A percentile compares a stretch with the other conserved stretches of the same genome.
Evolutionary conservation across 164 flowering plant genomes (phyloP).

Genomic region (Amborella trichopoda): DNA sequence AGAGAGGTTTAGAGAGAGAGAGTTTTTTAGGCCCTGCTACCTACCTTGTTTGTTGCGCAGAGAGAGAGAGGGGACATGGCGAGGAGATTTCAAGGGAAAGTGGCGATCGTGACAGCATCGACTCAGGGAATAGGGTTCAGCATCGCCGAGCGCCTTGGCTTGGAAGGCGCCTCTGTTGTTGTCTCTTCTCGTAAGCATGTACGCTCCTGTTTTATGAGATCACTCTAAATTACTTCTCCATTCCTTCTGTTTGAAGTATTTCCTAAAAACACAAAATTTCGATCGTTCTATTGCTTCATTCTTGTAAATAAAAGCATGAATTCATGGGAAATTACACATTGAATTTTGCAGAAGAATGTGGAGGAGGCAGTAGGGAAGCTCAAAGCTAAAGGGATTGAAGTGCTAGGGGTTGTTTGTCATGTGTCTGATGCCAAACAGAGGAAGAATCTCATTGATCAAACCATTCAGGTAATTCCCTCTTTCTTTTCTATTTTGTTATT

Average conservation of each 20-base stretch:
- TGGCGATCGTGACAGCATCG: conserved; percentile 87
- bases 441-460: conserved; percentile 56
- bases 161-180: conserved; percentile 88
- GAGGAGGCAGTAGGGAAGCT: conserved; percentile 79
- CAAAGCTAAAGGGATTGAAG: conserved; percentile 60
- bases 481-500: neutral
- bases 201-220: too few species aligned
- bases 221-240: too few species aligned
- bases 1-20: too few species aligned
- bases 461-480: conserved; percentile 44
- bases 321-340: neutral
- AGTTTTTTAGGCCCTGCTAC: too few species aligned
- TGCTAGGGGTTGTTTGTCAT: conserved; percentile 77
- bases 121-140: conserved; percentile 88
- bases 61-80: too few species aligned
- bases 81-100: conserved; percentile 72
- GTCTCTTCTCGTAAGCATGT: conserved; percentile 90
- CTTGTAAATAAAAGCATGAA: too few species aligned
- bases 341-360: conserved; percentile 54
- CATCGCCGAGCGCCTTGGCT: conserved; percentile 76
- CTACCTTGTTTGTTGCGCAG: too few species aligned
- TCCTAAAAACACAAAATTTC: too few species aligned
- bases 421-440: conserved; percentile 78
- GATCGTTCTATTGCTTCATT: too few species aligned
- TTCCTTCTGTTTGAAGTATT: too few species aligned